Base-by-base conservation (phyloP, 2,329 filamentous ascomycete species). In the Akanthomyces uredinophilus region DNA sequence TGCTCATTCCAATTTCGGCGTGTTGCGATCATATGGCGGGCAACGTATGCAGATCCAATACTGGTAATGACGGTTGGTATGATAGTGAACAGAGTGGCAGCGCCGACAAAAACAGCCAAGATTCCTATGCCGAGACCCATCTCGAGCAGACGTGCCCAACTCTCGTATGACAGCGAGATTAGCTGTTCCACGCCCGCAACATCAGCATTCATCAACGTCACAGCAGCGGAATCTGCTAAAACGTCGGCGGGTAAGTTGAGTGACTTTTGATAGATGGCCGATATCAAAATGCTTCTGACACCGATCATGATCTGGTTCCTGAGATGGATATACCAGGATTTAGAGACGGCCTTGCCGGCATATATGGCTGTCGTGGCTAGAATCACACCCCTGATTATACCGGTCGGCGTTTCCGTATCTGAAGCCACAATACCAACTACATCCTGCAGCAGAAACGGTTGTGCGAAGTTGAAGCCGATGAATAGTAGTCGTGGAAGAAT, bases 391-490 rank as follows among this genome's bases (percentile, higher is more conserved):
- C 58, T 35, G 10, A 54, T 47, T 20, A 61, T 10, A n/a, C 47
- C 50, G 20, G 14, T 53, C 1, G 49, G n/a, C n/a, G 50, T 27
- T 32, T 47, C 37, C 5, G 16, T 13, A 20, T 53, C 41, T 35
- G 20, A 18, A n/a, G 46, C 37, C 10, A 60, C 47, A 6, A 37
- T 27, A 20, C 10, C 22, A 27, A 61, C 51, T 3, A 61, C 50
- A 35, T 46, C 39, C 22, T 61, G 59, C 22, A 61, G 16, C 14
- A 61, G 16, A 16, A 61, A 61, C 5, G 59, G 59, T 22, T 61
- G 59, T 10, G 59, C 59, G 41, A 61, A 61, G 16, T 35, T 54
- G 29, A 61, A 61, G 43, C 59, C 59, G 24, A 54, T 32, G 16
- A 11, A n/a, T 10, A 49, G 7, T 5, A 61, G 43, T 2, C 59